These are phyloP conservation scores for Melaleuca alternifolia DNA, from an alignment of 345 rosid species.

Conservation along the genomic window DNA sequence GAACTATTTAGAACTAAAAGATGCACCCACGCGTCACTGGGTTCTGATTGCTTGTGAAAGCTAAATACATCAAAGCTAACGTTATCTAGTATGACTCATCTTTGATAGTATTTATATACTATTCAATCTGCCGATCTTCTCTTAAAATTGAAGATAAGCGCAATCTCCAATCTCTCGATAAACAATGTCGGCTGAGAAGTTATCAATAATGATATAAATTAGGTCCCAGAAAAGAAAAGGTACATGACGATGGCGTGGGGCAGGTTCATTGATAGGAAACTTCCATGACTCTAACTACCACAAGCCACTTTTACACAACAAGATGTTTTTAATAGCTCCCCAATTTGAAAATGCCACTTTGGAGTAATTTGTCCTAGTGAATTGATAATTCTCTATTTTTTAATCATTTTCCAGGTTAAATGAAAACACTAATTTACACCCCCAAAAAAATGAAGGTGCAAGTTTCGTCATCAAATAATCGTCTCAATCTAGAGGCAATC, in stretches of 20 bases:
- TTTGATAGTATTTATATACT: not conserved
- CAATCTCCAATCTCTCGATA: not conserved
- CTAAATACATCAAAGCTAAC: not conserved
- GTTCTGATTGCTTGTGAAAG: not conserved
- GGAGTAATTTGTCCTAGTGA: not conserved
- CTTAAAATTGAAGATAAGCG: not conserved
- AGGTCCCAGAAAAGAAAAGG: not conserved
- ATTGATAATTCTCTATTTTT: not conserved
- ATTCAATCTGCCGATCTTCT: not conserved
- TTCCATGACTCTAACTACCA: not conserved
- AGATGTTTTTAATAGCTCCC: not conserved
- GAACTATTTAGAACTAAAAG: not conserved
- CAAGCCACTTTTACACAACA: not conserved
- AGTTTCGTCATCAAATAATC: not conserved
- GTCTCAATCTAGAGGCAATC: not conserved
- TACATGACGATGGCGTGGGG: not conserved
- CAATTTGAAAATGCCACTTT: not conserved
- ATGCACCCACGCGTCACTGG: not conserved
- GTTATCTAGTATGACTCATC: not conserved
- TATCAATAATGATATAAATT: not conserved
- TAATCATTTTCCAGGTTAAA: not conserved
- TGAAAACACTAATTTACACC: not conserved
- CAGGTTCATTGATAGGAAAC: not conserved
- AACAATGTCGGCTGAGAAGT: not conserved
- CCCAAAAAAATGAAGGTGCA: not conserved